These are phyloP conservation scores for Lactifluus pinguis DNA, from an alignment of 768 basidiomycete species.

Conservation along the genomic window DNA sequence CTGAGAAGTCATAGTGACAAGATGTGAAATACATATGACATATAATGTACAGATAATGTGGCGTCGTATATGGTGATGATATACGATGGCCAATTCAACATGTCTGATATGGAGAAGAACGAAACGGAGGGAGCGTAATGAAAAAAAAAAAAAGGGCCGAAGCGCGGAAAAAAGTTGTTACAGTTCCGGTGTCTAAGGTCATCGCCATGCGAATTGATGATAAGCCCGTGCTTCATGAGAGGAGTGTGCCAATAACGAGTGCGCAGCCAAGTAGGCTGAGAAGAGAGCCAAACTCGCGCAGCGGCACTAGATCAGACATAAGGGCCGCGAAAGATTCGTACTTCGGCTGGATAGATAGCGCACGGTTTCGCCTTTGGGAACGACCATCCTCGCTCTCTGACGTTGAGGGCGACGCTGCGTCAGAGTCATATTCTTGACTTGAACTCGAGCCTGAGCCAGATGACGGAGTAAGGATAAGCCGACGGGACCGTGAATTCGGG, in stretches of 20 bases:
- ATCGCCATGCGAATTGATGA: not conserved
- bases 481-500: conserved; percentile 3
- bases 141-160: not conserved
- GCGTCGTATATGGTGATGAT: not conserved
- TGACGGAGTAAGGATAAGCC: not conserved
- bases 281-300: conserved; percentile 17
- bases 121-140: not conserved
- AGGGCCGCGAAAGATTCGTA: conserved; percentile 9
- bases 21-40: conserved; percentile 1
- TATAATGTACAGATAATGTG: not conserved
- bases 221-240: conserved; percentile 5
- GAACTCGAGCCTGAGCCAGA: conserved; percentile 12
- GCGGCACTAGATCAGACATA: conserved; percentile 13
- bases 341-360: conserved; percentile 4
- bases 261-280: conserved; percentile 17
- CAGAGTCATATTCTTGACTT: conserved; percentile 11
- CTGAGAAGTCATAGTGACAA: too few species aligned
- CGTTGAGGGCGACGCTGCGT: conserved; percentile 9
- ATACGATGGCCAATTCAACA: not conserved
- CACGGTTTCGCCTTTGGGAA: not conserved
- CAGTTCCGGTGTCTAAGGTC: not conserved
- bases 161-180: not conserved
- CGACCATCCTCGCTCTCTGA: conserved; percentile 14
- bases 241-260: conserved; percentile 17
- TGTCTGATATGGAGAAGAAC: not conserved